phyloP scores from a whole-genome alignment of 1,139 yeast genomes.

The Scheffersomyces cryptocercus region DNA sequence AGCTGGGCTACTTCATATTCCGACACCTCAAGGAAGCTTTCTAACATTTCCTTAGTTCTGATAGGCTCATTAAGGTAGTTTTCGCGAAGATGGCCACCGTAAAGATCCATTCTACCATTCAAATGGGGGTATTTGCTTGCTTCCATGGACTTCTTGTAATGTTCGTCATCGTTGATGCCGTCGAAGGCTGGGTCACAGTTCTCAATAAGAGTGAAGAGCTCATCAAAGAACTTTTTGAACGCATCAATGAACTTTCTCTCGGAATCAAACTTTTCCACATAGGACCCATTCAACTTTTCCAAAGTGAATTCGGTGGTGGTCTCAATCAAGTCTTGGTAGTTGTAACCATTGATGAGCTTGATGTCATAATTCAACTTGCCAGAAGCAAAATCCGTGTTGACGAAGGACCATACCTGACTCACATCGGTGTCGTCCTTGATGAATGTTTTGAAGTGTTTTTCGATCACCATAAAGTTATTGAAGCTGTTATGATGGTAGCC shows the following conservation, averaged over 20 bases:
- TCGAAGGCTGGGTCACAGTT: constrained; percentile 24
- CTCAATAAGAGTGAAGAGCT: constrained; percentile 18
- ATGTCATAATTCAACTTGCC: constrained; percentile 11
- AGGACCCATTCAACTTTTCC: background rate
- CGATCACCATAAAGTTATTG: constrained; percentile 17
- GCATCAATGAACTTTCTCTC: background rate
- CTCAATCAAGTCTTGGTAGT: constrained; percentile 12
- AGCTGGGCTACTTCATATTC: constrained; percentile 21
- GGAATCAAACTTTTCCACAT: constrained; percentile 3
- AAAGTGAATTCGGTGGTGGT: background rate
- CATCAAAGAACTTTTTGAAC: constrained; percentile 20
- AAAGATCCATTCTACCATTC: constrained; percentile 29
- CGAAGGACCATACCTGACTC: constrained; percentile 15
- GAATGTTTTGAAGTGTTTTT: constrained; percentile 10
- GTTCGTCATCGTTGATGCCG: constrained; percentile 27
- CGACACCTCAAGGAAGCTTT: constrained; percentile 21
- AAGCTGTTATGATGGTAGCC: constrained; percentile 18
- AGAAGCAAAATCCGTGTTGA: constrained; percentile 12
- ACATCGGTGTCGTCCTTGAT: constrained; percentile 9
- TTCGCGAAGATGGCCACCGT: constrained; percentile 40
- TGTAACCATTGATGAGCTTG: constrained; percentile 20
- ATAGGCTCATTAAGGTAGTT: constrained; percentile 29
- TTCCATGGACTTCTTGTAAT: constrained; percentile 22
- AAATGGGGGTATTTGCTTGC: constrained; percentile 20
- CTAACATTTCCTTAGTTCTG: constrained; percentile 25